Conservation (phyloP, 2,329 filamentous ascomycete genomes). For the Annulohypoxylon truncatum region DNA sequence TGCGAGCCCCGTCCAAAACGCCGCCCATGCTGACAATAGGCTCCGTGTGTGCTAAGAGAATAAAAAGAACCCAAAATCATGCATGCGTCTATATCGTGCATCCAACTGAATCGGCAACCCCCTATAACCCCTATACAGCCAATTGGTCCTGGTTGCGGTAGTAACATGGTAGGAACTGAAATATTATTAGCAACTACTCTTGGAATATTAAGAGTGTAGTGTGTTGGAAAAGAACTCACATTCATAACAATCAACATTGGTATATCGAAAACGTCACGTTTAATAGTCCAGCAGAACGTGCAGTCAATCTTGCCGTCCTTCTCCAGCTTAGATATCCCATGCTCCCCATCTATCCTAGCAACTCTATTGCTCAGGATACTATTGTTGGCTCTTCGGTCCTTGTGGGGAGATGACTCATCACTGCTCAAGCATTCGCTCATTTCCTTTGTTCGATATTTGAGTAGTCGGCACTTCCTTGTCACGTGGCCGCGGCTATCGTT, state of each 20-base stretch:
- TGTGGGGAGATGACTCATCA: conserved; percentile 59
- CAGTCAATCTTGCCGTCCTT: conserved; percentile 93
- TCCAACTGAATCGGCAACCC: conserved; percentile 10
- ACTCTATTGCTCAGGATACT: conserved; percentile 70
- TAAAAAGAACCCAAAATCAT: conserved; percentile 23
- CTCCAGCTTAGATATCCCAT: conserved; percentile 84
- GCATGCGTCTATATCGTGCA: conserved; percentile 22
- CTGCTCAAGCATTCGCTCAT: conserved; percentile 55
- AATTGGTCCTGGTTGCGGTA: conserved; percentile 69
- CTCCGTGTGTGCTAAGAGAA: conserved; percentile 8
- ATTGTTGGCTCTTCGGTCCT: conserved; percentile 53
- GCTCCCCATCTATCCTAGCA: conserved; percentile 74
- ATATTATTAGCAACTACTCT: conserved; percentile 37
- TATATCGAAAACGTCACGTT: conserved; percentile 96
- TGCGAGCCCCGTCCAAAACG: conserved; percentile 49
- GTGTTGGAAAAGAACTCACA: conserved; percentile 68
- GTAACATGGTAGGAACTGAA: conserved; percentile 69
- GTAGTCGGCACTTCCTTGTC: conserved; percentile 82
- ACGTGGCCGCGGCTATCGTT: conserved; percentile 89
- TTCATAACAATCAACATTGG: conserved; percentile 99
- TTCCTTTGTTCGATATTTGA: conserved; percentile 88
- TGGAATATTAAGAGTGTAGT: not conserved
- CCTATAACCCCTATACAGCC: conserved; percentile 57
- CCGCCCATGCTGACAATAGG: conserved; percentile 48
- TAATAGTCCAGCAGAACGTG: conserved; percentile 96